Percentiles rank a stretch among this genome's conserved stretches.
These are phyloP conservation scores for Exsudoporus floridanus DNA, from an alignment of 1,284 basidiomycete genomes.

Conservation along the genomic window DNA sequence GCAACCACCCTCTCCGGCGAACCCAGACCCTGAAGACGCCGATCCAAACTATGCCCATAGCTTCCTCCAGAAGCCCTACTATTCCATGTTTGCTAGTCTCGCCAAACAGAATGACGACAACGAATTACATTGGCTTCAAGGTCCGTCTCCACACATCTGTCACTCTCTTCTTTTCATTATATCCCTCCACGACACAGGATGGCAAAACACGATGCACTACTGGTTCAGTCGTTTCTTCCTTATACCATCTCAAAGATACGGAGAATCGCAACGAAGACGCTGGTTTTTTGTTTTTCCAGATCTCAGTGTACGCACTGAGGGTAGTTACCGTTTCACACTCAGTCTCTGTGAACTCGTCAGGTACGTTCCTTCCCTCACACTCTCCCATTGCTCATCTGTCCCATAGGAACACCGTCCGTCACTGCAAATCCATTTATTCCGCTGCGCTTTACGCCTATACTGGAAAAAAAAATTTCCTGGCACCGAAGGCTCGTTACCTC, in stretches of 20 bases:
- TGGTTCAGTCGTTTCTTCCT: conserved; percentile 84
- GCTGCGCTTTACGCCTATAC: conserved; percentile 89
- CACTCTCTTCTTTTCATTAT: background rate
- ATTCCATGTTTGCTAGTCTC: conserved; percentile 91
- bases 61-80: conserved; percentile 87
- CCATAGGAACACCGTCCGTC: conserved; percentile 72
- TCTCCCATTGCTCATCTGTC: conserved; percentile 4
- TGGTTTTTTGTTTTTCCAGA: conserved; percentile 92
- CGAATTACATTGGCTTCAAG: conserved; percentile 91
- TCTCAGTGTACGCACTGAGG: conserved; percentile 86
- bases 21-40: conserved; percentile 35
- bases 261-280: conserved; percentile 82
- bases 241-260: conserved; percentile 95
- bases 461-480: conserved; percentile 93
- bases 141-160: conserved; percentile 37
- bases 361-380: conserved; percentile 45
- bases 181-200: conserved; percentile 46
- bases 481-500: conserved; percentile 70
- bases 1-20: conserved; percentile 26
- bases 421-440: conserved; percentile 87
- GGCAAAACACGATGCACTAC: conserved; percentile 89
- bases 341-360: conserved; percentile 92
- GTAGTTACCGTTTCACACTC: conserved; percentile 82
- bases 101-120: conserved; percentile 86
- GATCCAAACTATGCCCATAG: conserved; percentile 40